A percentile compares a stretch with the other conserved stretches of the same genome.
Evolutionary conservation across 2,329 filamentous ascomycete species (phyloP).

Genomic region (Diaporthe australafricana): DNA sequence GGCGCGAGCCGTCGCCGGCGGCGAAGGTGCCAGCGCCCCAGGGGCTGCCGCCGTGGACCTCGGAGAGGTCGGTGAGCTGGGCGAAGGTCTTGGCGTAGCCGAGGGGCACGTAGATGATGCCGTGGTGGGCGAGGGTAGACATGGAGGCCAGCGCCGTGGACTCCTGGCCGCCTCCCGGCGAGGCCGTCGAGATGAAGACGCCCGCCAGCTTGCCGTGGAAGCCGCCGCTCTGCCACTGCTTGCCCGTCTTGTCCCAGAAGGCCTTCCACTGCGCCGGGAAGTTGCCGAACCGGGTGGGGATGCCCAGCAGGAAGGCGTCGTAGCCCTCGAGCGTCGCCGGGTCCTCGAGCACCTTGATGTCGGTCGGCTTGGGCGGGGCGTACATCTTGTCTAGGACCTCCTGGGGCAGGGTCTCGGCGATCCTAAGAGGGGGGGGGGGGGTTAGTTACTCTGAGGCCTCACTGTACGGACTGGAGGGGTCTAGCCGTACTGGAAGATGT

Average conservation of each 20-base stretch:
- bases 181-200: conserved; percentile 89
- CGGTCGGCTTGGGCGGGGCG: conserved; percentile 79
- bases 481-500: conserved; percentile 79
- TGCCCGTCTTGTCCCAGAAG: conserved; percentile 92
- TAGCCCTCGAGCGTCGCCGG: conserved; percentile 75
- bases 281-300: conserved; percentile 96
- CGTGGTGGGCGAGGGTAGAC: conserved; percentile 91
- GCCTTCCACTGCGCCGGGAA: conserved; percentile 96
- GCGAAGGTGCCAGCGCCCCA: conserved; percentile 97
- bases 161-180: conserved; percentile 91
- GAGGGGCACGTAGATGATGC: conserved; percentile 95
- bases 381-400: conserved; percentile 93
- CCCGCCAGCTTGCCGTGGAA: conserved; percentile 92
- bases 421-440: conserved; percentile 53
- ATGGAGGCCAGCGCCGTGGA: conserved; percentile 83
- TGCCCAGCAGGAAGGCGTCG: conserved; percentile 92
- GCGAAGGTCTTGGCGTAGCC: conserved; percentile 87
- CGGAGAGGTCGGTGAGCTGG: conserved; percentile 75
- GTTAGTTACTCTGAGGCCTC: conserved; percentile 2
- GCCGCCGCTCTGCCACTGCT: conserved; percentile 82
- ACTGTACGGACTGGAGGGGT: neutral
- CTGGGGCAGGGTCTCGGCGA: conserved; percentile 86
- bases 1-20: conserved; percentile 81
- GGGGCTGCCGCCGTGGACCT: conserved; percentile 87
- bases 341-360: conserved; percentile 72